These are phyloP conservation scores for Grosmannia serpens DNA, from an alignment of 2,329 filamentous ascomycete species.

Conservation along the genomic window DNA sequence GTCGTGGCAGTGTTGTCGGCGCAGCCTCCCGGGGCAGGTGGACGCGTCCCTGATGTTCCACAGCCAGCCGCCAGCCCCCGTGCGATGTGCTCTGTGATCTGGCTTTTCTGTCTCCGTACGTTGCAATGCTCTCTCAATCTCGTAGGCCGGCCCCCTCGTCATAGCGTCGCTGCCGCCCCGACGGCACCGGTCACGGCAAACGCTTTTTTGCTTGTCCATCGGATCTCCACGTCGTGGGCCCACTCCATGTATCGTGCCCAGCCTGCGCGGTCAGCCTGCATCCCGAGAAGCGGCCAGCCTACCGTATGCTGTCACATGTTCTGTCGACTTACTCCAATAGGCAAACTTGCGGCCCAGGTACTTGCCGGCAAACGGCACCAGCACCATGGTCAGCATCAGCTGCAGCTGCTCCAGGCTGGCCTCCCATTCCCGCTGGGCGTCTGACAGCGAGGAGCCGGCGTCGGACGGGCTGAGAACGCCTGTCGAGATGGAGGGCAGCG, in stretches of 20 bases:
- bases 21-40: not conserved
- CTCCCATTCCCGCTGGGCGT: conserved; percentile 92
- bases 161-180: conserved; percentile 47
- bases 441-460: conserved; percentile 45
- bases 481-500: conserved; percentile 50
- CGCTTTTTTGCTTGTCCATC: conserved; percentile 47
- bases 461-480: conserved; percentile 24
- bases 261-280: conserved; percentile 35
- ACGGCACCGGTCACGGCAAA: conserved; percentile 54
- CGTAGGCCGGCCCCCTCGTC: conserved; percentile 9
- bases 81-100: not conserved
- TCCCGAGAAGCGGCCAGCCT: not conserved
- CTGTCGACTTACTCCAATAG: conserved; percentile 71
- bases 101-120: not conserved
- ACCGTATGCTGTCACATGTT: not conserved
- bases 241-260: conserved; percentile 93
- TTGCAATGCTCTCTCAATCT: not conserved
- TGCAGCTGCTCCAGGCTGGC: conserved; percentile 89
- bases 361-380: conserved; percentile 89
- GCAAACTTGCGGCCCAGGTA: conserved; percentile 91
- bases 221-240: conserved; percentile 71
- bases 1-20: not conserved
- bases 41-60: not conserved
- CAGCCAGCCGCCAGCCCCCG: not conserved
- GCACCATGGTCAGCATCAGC: conserved; percentile 82